Base-by-base conservation (phyloP, 306 rosid species). In the Dryas alaskensis region DNA sequence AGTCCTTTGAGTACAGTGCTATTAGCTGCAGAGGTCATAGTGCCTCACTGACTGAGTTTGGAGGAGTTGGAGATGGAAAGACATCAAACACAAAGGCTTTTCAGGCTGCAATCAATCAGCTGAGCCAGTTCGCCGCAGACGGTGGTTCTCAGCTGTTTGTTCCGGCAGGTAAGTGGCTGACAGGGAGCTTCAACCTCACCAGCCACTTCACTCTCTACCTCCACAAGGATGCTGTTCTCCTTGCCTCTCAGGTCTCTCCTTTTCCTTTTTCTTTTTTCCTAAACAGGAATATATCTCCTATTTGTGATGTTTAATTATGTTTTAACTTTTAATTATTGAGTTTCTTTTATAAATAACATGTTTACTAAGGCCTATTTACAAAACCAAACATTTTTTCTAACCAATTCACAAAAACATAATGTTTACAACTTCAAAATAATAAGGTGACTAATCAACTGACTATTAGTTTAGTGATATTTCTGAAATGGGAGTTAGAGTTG, bases 11-110 rank as follows among this genome's bases (percentile, higher is more conserved):
- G 72, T 85, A 81, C 79, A 57, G 60, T 4, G 88, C 86, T 14
- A 79, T 81, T 46, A 85, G 68, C 37, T 85, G 88, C 73, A 85
- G 88, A 65, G 84, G 80, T 22, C 86, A 81, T 69, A 81, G 78
- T 42, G 88, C 84, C 17, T 81, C 86, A 0, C n/a, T 85, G 50
- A 76, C 80, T 3, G 88, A 85, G 5, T 81, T 65, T 53, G 88
- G 88, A 66, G 88, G 88, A 49, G 88, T 85, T 37, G 88, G 88
- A 78, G 88, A 81, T 69, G 88, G 88, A 5, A 77, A 22, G 57
- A 79, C 88, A 17, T 85, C 86, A 16, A 85, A 85, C 42, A 85
- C 88, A 7, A 79, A 79, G 80, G 86, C 88, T 25, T 81, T 85
- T 73, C 77, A 64, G 61, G 42, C 78, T 8, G 86, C 86, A 5